phyloP scores from a whole-genome alignment of 2,329 filamentous ascomycete genomes.

The Monosporascus sp. region DNA sequence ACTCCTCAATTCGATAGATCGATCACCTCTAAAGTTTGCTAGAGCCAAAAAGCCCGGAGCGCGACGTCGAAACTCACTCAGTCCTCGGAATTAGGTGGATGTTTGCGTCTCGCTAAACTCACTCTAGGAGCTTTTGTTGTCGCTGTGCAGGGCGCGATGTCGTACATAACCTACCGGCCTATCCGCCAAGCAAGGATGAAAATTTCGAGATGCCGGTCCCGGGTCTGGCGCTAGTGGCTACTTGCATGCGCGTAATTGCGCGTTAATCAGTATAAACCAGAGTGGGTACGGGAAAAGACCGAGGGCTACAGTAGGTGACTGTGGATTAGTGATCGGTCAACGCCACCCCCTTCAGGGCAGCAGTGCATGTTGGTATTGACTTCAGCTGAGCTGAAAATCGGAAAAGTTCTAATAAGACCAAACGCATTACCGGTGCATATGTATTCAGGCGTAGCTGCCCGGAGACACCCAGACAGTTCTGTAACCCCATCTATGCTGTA shows the following conservation, averaged over 20 bases:
- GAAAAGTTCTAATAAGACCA: no score
- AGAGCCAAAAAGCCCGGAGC: neutral
- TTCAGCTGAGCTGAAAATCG: no score
- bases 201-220: constrained; percentile 6
- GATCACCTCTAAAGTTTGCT: neutral
- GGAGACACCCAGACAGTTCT: no score
- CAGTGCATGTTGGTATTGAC: no score
- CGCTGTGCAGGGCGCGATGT: neutral
- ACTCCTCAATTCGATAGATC: neutral
- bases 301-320: constrained; percentile 8
- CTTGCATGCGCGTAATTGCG: constrained; percentile 20
- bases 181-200: neutral
- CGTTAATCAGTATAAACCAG: constrained; percentile 2
- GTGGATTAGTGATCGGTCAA: constrained; percentile 1
- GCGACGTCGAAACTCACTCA: neutral
- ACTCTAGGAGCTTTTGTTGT: neutral
- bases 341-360: neutral
- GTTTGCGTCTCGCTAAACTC: neutral
- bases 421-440: no score
- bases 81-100: neutral
- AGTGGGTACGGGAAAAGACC: neutral
- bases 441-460: no score
- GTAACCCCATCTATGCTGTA: no score
- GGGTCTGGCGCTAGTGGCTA: constrained; percentile 8
- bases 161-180: neutral